Percentiles rank a stretch among this genome's conserved stretches.
Evolutionary conservation across 441 rosid genomes (phyloP).

Genomic region (Populus hybrid): DNA sequence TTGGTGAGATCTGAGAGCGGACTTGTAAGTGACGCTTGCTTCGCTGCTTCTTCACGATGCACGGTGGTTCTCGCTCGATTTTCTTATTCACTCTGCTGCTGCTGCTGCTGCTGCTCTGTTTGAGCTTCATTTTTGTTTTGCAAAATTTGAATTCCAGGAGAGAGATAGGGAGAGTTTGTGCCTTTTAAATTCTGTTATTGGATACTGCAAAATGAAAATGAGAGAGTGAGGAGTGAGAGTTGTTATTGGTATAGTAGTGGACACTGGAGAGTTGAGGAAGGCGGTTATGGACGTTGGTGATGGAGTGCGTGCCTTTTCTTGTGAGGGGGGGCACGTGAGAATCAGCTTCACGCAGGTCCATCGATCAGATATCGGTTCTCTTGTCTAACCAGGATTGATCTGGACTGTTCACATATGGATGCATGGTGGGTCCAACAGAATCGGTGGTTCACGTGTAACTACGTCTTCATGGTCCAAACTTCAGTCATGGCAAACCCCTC

Average conservation of each 20-base stretch:
- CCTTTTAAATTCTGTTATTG: not conserved
- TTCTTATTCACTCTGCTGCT: constrained; percentile 21
- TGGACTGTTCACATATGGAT: not conserved
- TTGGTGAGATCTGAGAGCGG: constrained; percentile 49
- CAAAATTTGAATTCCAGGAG: constrained; percentile 13
- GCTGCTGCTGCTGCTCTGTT: constrained; percentile 14
- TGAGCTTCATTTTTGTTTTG: constrained; percentile 28
- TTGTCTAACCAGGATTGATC: not conserved
- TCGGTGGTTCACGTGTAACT: not conserved
- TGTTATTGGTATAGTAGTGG: not conserved
- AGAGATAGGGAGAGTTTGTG: constrained; percentile 9
- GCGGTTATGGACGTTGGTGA: constrained; percentile 43
- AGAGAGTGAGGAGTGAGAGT: constrained; percentile 11
- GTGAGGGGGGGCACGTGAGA: not conserved
- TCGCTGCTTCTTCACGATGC: constrained; percentile 54
- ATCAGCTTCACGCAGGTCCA: not conserved
- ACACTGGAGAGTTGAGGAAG: not conserved
- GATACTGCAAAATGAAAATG: not conserved
- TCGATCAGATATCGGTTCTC: not conserved
- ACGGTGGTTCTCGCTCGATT: constrained; percentile 26
- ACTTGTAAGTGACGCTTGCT: constrained; percentile 50
- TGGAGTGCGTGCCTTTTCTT: not conserved
- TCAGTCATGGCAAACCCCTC: no score
- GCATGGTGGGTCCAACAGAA: not conserved
- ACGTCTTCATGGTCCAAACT: not conserved